Evolutionary conservation across 2,329 filamentous ascomycete genomes (phyloP).

Genomic region (Diplodia sapinea): DNA sequence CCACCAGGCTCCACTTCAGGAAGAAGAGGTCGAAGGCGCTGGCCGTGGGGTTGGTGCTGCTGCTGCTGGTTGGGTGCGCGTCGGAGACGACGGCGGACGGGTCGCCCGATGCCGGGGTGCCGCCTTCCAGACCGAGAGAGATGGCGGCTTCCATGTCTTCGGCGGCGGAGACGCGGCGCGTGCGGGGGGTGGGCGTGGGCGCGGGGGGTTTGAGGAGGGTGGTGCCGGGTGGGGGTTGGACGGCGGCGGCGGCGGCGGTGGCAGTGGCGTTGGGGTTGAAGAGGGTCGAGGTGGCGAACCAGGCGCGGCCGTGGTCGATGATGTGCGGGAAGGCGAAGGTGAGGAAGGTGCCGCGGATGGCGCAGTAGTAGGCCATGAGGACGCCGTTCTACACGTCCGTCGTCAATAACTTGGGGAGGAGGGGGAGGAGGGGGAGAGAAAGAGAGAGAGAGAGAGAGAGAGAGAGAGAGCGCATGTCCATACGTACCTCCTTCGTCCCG

Average conservation of each 20-base stretch:
- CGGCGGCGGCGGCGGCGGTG: constrained; percentile 32
- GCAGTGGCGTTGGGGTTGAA: constrained; percentile 32
- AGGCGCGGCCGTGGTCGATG: constrained; percentile 50
- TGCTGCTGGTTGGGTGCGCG: too few relatives aligned
- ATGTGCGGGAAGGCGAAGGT: constrained; percentile 54
- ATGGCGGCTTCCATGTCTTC: constrained; percentile 47
- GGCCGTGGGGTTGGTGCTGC: constrained; percentile 34
- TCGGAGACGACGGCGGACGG: constrained; percentile 46
- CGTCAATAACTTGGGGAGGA: not conserved
- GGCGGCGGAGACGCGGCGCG: constrained; percentile 39
- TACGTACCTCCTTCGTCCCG: constrained; percentile 44
- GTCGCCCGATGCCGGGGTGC: constrained; percentile 43
- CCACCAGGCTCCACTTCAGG: constrained; percentile 67
- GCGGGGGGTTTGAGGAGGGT: not conserved
- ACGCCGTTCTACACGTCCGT: constrained; percentile 45
- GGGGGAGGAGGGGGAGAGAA: not conserved
- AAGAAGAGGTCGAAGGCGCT: constrained; percentile 72
- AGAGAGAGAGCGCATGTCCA: not conserved
- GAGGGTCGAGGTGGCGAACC: constrained; percentile 55
- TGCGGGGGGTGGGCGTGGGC: constrained; percentile 30
- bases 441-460: not conserved
- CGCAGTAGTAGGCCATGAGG: constrained; percentile 54
- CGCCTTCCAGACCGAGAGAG: constrained; percentile 57
- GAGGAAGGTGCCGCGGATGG: constrained; percentile 53
- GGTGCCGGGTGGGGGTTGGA: constrained; percentile 25